Base-by-base conservation (phyloP, 805 yeast species). In the Metschnikowia chrysomelidarum region DNA sequence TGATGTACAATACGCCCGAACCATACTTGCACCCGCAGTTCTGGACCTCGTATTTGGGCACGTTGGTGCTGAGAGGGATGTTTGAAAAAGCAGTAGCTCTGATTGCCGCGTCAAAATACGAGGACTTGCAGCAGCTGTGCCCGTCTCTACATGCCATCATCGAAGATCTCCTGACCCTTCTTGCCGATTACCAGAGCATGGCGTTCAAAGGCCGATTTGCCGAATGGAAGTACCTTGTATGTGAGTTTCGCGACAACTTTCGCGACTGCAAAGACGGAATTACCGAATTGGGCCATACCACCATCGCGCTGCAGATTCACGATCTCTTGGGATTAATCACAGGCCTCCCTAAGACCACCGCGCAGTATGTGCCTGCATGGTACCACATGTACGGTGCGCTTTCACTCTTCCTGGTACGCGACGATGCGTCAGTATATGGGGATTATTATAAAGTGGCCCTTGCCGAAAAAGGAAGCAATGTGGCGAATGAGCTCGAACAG, bases 361-460 rank as follows among this genome's bases (percentile, higher is more conserved):
- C 76, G 3, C 62, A 64, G 11, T 67, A 63, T 47, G 71, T 85
- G 11, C 62, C 65, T 5, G 58, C 75, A 0, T 84, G 94, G 94
- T 82, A 79, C 52, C 93, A 84, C 50, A 66, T 79, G 10, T 68
- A 76, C 24, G 60, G 71, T 24, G 76, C 77, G 6, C 64, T 79
- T n/a, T 53, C 77, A 7, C 58, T 80, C 24, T 85, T 65, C 51
- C 80, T 79, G 50, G 69, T 82, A 1, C 56, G 72, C 33, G 59
- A 87, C 78, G 59, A 57, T 38, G 42, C 40, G 7, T 25, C 46
- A 4, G 49, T 66, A 3, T 67, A 55, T 38, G 25, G 49, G 5
- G 69, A 65, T 19, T 67, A 59, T 45, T 66, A 50, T 35, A 47
- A 58, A 12, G 39, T 57, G 11, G 55, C 73, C 3, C 40, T 56